Evolutionary conservation across 345 rosid genomes (phyloP).

Genomic region (Salix brachista): DNA sequence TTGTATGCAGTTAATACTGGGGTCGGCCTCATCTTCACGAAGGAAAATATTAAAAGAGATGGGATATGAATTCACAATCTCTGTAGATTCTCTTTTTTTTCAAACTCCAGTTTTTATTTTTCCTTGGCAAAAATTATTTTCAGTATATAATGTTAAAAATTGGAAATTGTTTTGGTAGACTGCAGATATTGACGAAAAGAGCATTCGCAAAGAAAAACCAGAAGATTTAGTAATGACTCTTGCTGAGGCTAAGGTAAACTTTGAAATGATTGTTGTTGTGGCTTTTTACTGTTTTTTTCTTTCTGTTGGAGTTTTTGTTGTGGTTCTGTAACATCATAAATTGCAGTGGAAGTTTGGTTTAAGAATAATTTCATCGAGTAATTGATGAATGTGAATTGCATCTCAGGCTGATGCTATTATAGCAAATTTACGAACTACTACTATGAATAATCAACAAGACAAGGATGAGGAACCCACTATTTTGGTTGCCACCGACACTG

Average conservation of each 20-base stretch:
- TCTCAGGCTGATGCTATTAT: slow-evolving; percentile 72
- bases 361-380: neutral
- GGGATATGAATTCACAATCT: slow-evolving; percentile 79
- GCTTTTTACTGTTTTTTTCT: neutral
- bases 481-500: slow-evolving; percentile 70
- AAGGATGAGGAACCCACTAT: slow-evolving; percentile 36
- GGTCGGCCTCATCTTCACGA: slow-evolving; percentile 75
- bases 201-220: slow-evolving; percentile 69
- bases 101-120: neutral
- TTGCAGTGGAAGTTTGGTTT: neutral
- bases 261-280: neutral
- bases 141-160: neutral
- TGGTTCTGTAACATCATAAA: neutral
- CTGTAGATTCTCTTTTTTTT: slow-evolving; percentile 33
- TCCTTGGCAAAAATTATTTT: neutral
- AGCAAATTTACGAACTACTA: slow-evolving; percentile 34
- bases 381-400: slow-evolving; percentile 29
- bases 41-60: slow-evolving; percentile 64
- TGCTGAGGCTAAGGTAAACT: slow-evolving; percentile 86
- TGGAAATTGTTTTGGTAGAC: slow-evolving; percentile 32
- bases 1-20: slow-evolving; percentile 67
- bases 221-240: slow-evolving; percentile 84
- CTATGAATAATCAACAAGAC: slow-evolving; percentile 17
- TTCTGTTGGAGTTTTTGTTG: neutral
- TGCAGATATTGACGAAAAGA: slow-evolving; percentile 91